phyloP scores from a whole-genome alignment of 2,329 filamentous ascomycete species.

The Fusarium sterilihyphosum region DNA sequence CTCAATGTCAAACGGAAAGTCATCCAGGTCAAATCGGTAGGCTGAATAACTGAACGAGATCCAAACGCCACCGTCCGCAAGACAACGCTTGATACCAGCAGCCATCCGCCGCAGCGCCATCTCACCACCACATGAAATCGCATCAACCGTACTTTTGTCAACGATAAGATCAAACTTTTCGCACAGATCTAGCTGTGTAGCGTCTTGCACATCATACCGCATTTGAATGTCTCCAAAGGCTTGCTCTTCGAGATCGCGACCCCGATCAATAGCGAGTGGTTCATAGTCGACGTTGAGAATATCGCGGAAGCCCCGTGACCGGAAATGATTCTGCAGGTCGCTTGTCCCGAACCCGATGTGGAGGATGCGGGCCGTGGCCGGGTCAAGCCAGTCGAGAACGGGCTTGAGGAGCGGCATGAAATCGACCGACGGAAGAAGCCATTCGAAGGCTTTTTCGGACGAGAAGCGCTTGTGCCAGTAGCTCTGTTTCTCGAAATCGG shows the following conservation, averaged over 20 bases:
- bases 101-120: slow-evolving; percentile 52
- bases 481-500: slow-evolving; percentile 59
- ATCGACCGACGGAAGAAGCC: slow-evolving; percentile 54
- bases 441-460: slow-evolving; percentile 58
- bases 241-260: slow-evolving; percentile 51
- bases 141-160: slow-evolving; percentile 62
- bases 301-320: slow-evolving; percentile 52
- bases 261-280: slow-evolving; percentile 57
- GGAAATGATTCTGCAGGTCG: slow-evolving; percentile 60
- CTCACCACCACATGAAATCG: slow-evolving; percentile 57
- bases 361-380: slow-evolving; percentile 49
- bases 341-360: slow-evolving; percentile 62
- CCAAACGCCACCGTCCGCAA: slow-evolving; percentile 55
- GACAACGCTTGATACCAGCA: slow-evolving; percentile 46
- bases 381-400: slow-evolving; percentile 45
- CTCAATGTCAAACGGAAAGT: slow-evolving; percentile 54
- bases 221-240: slow-evolving; percentile 57
- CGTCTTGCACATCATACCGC: slow-evolving; percentile 57
- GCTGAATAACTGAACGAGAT: slow-evolving; percentile 60
- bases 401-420: slow-evolving; percentile 55
- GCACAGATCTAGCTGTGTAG: slow-evolving; percentile 49
- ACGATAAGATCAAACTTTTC: slow-evolving; percentile 54
- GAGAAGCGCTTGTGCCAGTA: slow-evolving; percentile 61
- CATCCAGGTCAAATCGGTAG: slow-evolving; percentile 50
- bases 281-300: slow-evolving; percentile 63